phyloP scores from a whole-genome alignment of 179 eudicot species.

The Kewa caespitosa region DNA sequence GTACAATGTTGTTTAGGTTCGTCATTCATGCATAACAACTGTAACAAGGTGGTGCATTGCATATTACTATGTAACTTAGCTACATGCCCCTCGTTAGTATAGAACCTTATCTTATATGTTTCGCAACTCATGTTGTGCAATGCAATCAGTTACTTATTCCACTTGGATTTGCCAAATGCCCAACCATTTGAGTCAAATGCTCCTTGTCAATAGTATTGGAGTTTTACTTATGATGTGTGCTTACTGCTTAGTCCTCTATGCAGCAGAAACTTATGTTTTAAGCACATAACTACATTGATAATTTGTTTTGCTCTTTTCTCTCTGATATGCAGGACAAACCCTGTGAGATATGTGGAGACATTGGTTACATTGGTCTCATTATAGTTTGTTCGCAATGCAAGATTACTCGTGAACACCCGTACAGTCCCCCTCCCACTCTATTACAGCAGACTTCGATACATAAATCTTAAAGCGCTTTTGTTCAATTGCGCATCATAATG shows the following conservation, averaged over 20 bases:
- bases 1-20: background rate
- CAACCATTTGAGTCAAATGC: constrained; percentile 6
- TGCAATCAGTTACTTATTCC: background rate
- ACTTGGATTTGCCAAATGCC: background rate
- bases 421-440: constrained; percentile 8
- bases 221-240: constrained; percentile 11
- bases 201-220: background rate
- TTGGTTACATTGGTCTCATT: constrained; percentile 18
- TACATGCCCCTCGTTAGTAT: constrained; percentile 5
- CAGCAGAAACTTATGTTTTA: background rate
- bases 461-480: background rate
- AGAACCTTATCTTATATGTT: background rate
- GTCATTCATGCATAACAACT: background rate
- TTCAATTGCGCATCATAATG: background rate
- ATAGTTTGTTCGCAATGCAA: constrained; percentile 29
- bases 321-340: constrained; percentile 32
- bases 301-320: background rate
- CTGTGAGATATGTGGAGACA: constrained; percentile 35
- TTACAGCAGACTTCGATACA: constrained; percentile 3
- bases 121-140: background rate
- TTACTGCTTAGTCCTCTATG: constrained; percentile 8
- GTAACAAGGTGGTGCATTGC: background rate
- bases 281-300: background rate
- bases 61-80: background rate
- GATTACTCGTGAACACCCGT: constrained; percentile 31